Percentiles rank a stretch among this genome's conserved stretches.
phyloP scores from a whole-genome alignment of 257 asterid species.

The Solanum tacnaense region DNA sequence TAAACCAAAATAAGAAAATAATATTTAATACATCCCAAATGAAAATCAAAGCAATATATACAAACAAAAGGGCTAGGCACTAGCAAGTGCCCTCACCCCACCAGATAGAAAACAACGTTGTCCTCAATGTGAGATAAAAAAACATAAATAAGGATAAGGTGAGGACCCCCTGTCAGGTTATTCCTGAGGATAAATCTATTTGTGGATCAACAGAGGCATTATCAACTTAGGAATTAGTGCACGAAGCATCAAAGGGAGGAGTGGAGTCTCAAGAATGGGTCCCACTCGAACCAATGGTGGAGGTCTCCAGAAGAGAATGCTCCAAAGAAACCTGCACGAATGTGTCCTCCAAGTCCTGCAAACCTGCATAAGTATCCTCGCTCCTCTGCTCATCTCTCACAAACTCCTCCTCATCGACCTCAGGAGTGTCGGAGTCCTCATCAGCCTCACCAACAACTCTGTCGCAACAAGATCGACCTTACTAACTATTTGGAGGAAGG shows the following conservation, averaged over 20 bases:
- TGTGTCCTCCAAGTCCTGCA: neutral
- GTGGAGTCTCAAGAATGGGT: neutral
- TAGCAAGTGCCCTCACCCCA: neutral
- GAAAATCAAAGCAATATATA: no score
- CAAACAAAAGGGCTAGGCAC: neutral
- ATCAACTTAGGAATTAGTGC: neutral
- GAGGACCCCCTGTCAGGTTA: neutral
- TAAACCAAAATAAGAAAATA: no score
- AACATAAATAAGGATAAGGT: neutral
- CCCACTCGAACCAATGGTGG: neutral
- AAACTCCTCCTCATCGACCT: neutral
- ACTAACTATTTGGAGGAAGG: neutral
- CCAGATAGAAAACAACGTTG: neutral
- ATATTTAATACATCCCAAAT: neutral
- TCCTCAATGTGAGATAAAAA: neutral
- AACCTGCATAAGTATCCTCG: neutral
- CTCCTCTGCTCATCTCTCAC: neutral
- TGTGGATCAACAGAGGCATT: neutral
- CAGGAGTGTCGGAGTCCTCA: neutral
- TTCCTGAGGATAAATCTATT: no score
- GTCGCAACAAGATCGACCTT: neutral
- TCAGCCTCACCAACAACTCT: neutral
- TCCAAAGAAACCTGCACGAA: neutral
- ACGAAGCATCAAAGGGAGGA: neutral
- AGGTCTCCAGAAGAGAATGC: neutral